Evolutionary conservation across 116 monocot species (phyloP), one percentile per base, ranked within the genome.

Genomic region (Posidonia oceanica): DNA sequence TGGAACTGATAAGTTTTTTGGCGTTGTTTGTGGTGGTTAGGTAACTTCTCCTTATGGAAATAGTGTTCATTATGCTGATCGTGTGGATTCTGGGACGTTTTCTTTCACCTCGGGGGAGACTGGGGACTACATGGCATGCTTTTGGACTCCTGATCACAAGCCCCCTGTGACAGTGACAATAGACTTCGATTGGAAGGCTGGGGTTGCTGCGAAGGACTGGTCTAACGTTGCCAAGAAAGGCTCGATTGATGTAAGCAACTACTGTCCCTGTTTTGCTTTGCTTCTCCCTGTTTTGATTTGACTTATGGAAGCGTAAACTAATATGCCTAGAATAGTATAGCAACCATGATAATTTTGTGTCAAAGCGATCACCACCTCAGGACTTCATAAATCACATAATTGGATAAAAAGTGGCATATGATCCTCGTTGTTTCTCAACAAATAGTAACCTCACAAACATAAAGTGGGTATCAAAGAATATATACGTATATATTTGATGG

Each of bases 181-280:
- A 4, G 95, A 96, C 23, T 91, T 96, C 63, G 95, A 96, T 10
- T 96, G 95, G 95, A 80, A 76, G 75, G 84, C 78, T 22, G 95
- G 95, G 4, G 80, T 91, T 20, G 82, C 91, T 23, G 91, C 95
- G 5, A 94, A 79, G 64, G 87, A 87, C 66, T 94, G 94, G 94
- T 12, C 80, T 7, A 89, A 74, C 29, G 89, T 94, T 29, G 94
- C 85, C 69, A 94, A 94, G 79, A 94, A 89, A 56, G 87, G 84
- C 11, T 81, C 83, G 75, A 84, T 88, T 61, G 80, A 88, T 72
- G 88, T 88, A 71, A 79, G 86, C n/a, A 51, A 20, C 5, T 57
- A 4, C 14, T 38, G 12, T 23, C 74, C 42, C 29, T 38, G 36
- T 57, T 39, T n/a, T 66, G 29, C 29, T 29, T 29, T 29, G 29